Percentiles rank a stretch among this genome's conserved stretches.
Conservation (phyloP, 2,329 filamentous ascomycete genomes). For the Clarireedia homoeocarpa region DNA sequence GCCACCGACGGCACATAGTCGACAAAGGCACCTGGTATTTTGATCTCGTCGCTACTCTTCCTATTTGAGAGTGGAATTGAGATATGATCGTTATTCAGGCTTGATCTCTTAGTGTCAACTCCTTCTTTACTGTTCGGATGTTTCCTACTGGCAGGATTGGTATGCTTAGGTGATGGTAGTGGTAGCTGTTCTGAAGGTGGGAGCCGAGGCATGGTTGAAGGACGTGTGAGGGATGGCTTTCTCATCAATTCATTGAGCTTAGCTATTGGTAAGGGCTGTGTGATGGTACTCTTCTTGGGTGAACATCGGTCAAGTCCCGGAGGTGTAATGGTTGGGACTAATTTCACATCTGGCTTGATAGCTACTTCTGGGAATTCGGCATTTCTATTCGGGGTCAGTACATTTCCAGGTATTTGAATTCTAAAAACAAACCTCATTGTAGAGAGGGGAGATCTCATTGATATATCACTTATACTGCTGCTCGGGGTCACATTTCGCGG, state of each 20-base stretch:
- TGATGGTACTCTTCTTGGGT: conserved; percentile 14
- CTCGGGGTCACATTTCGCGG: conserved; percentile 21
- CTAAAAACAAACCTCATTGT: conserved; percentile 18
- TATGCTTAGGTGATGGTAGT: not conserved
- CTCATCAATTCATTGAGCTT: conserved; percentile 13
- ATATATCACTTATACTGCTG: conserved; percentile 23
- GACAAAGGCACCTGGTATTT: conserved; percentile 1
- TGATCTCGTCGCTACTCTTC: conserved; percentile 5
- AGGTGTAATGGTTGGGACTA: conserved; percentile 18
- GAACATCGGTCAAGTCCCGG: conserved; percentile 19
- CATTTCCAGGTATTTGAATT: not conserved
- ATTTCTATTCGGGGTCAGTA: conserved; percentile 15
- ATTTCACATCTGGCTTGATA: conserved; percentile 18
- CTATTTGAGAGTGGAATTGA: not conserved
- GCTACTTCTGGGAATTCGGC: conserved; percentile 21
- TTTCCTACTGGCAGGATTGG: conserved; percentile 12
- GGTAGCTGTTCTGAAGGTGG: conserved; percentile 9
- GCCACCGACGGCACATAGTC: not conserved
- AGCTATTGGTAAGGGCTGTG: conserved; percentile 16
- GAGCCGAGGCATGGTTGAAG: conserved; percentile 9
- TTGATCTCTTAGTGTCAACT: not conserved
- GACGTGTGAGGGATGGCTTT: conserved; percentile 11
- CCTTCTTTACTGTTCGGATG: not conserved
- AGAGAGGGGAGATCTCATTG: conserved; percentile 21
- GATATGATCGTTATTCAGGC: not conserved